Conservation (phyloP, 2,329 filamentous ascomycete genomes). For the Calonectria multiphialidica region DNA sequence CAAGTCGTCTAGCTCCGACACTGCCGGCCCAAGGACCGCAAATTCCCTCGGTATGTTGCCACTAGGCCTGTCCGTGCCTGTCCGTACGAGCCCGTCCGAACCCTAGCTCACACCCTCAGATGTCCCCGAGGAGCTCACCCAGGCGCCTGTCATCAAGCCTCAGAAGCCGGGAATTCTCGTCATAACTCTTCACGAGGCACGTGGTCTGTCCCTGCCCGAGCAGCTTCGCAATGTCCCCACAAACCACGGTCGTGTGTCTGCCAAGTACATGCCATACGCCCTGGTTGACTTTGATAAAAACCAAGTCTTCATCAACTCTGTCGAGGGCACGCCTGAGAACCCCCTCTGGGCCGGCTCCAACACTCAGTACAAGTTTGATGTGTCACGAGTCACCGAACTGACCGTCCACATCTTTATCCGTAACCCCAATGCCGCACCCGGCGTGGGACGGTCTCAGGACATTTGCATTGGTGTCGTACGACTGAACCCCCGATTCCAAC, state of each 20-base stretch:
- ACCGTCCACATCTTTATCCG: conserved; percentile 92
- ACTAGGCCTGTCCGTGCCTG: background rate
- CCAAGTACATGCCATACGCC: conserved; percentile 95
- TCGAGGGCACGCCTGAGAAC: conserved; percentile 91
- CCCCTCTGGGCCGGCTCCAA: conserved; percentile 95
- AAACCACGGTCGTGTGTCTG: conserved; percentile 92
- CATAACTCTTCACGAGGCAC: conserved; percentile 93
- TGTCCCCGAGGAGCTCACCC: conserved; percentile 77
- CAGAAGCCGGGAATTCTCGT: conserved; percentile 94
- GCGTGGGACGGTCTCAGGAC: conserved; percentile 89
- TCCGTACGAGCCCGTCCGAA: background rate
- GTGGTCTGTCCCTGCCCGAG: conserved; percentile 87
- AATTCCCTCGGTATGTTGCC: conserved; percentile 5
- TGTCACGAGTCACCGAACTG: conserved; percentile 90
- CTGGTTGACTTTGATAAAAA: conserved; percentile 98
- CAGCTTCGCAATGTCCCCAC: conserved; percentile 88
- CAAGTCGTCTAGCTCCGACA: conserved; percentile 5
- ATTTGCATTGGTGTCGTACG: conserved; percentile 92
- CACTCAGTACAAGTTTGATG: conserved; percentile 98
- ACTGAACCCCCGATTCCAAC: conserved; percentile 88
- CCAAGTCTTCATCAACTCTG: conserved; percentile 96
- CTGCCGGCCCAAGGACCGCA: background rate
- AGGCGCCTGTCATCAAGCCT: conserved; percentile 72
- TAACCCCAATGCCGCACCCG: conserved; percentile 87
- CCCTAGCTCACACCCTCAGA: background rate